Base-by-base conservation (phyloP, 148 eudicot species). In the Suaeda aralocaspica region DNA sequence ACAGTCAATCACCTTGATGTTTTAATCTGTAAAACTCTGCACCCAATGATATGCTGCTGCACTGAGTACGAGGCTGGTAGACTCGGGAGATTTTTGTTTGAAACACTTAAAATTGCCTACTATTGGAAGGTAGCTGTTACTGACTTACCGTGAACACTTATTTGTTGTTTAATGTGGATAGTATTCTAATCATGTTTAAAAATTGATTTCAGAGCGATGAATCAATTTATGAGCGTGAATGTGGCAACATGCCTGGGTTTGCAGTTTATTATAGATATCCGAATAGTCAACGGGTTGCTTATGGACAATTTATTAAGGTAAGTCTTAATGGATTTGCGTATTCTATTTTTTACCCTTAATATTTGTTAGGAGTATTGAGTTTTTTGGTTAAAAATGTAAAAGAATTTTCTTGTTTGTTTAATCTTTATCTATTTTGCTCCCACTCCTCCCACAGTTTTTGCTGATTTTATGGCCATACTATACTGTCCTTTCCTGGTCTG, bases 221-320 rank as follows among this genome's bases (percentile, higher is more conserved):
- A 80, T 78, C 93, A 19, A 61, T 89, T 66, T 95, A 95, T 82
- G 99, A 91, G 76, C 92, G 88, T 30, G 99, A 95, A 76, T 95
- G 99, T 73, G 97, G 96, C 30, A 95, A 95, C 85, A 95, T 91
- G 96, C 99, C 99, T 34, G 99, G 98, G 6, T 95, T 95, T 86
- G 97, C 99, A 52, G 93, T 95, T 61, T 95, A 95, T 59, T 94
- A 94, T 74, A 84, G 95, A 82, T 84, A 80, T 75, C 99, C 99
- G 50, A 89, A 95, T 76, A 89, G 97, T 74, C 93, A 87, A 84
- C 97, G 97, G 25, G 96, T 95, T 56, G 86, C 93, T 44, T 95
- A 87, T 81, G 82, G 91, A 66, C 99, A 95, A 75, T 95, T 91
- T 77, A 84, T 95, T 59, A 95, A 91, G 93, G 99, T 95, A 25